A percentile compares a stretch with the other conserved stretches of the same genome.
Evolutionary conservation across 345 rosid genomes (phyloP).

Genomic region (Eucalyptus polybractea): DNA sequence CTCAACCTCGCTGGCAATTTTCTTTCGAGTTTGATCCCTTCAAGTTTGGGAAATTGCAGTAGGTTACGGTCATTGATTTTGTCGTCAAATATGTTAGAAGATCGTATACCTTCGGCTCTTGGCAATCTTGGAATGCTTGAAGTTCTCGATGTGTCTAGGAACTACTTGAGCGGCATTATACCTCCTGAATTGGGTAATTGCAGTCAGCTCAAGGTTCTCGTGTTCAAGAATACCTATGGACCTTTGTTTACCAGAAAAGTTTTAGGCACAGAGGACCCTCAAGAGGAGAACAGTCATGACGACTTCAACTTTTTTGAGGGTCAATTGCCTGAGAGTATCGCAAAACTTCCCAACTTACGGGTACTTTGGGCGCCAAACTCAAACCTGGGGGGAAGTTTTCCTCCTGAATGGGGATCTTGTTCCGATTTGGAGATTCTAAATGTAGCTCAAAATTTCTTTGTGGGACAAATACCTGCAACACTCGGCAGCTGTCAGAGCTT

Average conservation of each 20-base stretch:
- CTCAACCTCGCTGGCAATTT: constrained; percentile 21
- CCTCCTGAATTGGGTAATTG: constrained; percentile 25
- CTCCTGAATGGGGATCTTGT: constrained; percentile 15
- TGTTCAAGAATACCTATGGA: constrained; percentile 17
- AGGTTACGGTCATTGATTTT: constrained; percentile 12
- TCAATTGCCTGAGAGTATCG: constrained; percentile 13
- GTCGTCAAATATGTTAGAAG: constrained; percentile 31
- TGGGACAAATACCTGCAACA: constrained; percentile 13
- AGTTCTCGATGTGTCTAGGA: constrained; percentile 30
- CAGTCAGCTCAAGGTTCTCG: constrained; percentile 19
- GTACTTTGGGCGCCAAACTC: constrained; percentile 27
- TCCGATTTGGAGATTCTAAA: constrained; percentile 23
- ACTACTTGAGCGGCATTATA: constrained; percentile 28
- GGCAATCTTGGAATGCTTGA: constrained; percentile 23
- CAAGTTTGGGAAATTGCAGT: constrained; percentile 23
- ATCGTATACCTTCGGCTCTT: constrained; percentile 11
- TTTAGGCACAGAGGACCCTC: background rate
- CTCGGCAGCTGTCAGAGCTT: constrained; percentile 17
- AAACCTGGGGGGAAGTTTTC: constrained; percentile 21
- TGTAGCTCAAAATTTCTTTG: constrained; percentile 22
- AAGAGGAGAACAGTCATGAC: constrained; percentile 6
- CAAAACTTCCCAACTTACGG: constrained; percentile 17
- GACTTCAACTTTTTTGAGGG: constrained; percentile 34
- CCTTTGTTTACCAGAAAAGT: constrained; percentile 9
- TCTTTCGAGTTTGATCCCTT: constrained; percentile 22